Evolutionary conservation across 805 yeast genomes (phyloP).

Genomic region (Zygosaccharomyces gambellarensis): DNA sequence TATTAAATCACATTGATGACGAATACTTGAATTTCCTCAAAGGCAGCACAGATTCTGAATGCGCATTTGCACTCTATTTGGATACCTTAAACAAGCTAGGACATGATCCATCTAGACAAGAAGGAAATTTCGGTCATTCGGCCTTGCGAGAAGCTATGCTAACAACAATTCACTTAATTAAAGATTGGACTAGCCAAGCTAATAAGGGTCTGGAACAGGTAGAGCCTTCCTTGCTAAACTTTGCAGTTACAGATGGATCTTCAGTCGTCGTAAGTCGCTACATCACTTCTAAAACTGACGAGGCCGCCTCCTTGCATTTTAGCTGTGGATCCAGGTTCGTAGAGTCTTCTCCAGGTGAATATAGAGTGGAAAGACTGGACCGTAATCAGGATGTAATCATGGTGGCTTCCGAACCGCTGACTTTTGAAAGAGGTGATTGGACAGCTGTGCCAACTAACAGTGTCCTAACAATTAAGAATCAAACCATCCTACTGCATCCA

Average conservation of each 20-base stretch:
- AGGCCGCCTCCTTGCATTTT: conserved; percentile 93
- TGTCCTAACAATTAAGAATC: conserved; percentile 70
- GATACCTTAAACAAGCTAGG: conserved; percentile 76
- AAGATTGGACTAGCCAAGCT: conserved; percentile 70
- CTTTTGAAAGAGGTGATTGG: conserved; percentile 97
- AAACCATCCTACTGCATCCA: conserved; percentile 87
- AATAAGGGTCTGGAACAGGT: conserved; percentile 35
- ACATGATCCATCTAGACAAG: conserved; percentile 52
- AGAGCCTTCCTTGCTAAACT: conserved; percentile 84
- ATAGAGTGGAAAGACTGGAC: conserved; percentile 89
- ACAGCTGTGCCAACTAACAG: conserved; percentile 94
- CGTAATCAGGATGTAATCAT: conserved; percentile 92
- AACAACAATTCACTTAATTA: conserved; percentile 68
- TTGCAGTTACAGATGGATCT: conserved; percentile 92
- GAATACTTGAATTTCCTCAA: conserved; percentile 75
- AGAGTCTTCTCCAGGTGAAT: conserved; percentile 87
- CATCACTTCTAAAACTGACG: conserved; percentile 83
- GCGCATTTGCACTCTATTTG: conserved; percentile 83
- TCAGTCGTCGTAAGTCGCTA: conserved; percentile 83
- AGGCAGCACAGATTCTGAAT: conserved; percentile 95
- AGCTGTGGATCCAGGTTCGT: conserved; percentile 89
- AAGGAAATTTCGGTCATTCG: conserved; percentile 48
- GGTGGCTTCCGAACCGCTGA: conserved; percentile 94
- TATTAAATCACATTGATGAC: conserved; percentile 71
- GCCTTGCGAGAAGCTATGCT: conserved; percentile 63